Conservation (phyloP, 257 asterid species). For the Salvia rosmarinus region DNA sequence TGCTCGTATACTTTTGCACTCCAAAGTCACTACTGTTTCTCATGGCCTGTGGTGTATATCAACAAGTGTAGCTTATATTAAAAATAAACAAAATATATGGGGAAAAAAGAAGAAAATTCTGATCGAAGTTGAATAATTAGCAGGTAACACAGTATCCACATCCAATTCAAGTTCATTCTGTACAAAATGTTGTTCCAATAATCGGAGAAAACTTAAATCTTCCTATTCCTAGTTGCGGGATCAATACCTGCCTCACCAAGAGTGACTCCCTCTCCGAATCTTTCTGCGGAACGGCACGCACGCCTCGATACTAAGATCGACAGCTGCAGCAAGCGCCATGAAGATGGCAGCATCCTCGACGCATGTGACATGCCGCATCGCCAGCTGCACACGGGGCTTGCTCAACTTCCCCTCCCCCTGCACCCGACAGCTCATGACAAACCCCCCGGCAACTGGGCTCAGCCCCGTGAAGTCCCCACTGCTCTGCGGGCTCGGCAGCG, state of each 20-base stretch:
- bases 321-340: constrained; percentile 97
- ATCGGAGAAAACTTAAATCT: not conserved
- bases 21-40: too few relatives aligned
- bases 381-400: constrained; percentile 84
- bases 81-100: not conserved
- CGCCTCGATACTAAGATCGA: constrained; percentile 90
- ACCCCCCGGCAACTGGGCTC: constrained; percentile 71
- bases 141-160: constrained; percentile 18
- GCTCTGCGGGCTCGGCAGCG: constrained; percentile 80
- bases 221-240: constrained; percentile 5
- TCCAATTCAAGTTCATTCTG: constrained; percentile 37
- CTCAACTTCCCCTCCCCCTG: constrained; percentile 84
- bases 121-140: constrained; percentile 22
- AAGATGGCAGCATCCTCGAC: constrained; percentile 96
- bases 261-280: constrained; percentile 62
- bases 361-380: constrained; percentile 86
- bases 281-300: constrained; percentile 80
- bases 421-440: constrained; percentile 90
- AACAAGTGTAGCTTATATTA: not conserved
- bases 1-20: not conserved
- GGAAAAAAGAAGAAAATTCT: not conserved
- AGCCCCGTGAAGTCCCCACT: constrained; percentile 77
- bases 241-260: constrained; percentile 52
- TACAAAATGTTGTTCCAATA: constrained; percentile 43
- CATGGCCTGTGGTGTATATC: not conserved